These are phyloP conservation scores for Globisporangium iwayamae DNA, from an alignment of 352 stramenopile genomes.

Conservation along the genomic window DNA sequence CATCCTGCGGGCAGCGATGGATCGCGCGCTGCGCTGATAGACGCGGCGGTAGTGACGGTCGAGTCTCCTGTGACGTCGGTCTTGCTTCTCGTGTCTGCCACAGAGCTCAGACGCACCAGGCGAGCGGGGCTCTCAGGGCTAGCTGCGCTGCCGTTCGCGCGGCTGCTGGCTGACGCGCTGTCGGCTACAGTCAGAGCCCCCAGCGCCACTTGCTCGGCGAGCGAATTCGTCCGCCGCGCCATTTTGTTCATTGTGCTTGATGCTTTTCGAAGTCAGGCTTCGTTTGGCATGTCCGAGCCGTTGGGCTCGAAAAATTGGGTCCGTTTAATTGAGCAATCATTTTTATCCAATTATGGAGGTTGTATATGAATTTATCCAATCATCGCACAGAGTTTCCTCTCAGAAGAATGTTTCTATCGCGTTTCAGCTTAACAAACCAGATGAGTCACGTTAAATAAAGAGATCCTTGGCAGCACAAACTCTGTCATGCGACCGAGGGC, in stretches of 20 bases:
- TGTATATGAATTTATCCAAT: not conserved
- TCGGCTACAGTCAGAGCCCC: constrained; percentile 20
- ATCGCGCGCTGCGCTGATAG: constrained; percentile 17
- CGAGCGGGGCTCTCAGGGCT: constrained; percentile 28
- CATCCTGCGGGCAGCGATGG: constrained; percentile 53
- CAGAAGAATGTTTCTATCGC: not conserved
- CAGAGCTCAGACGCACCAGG: constrained; percentile 54
- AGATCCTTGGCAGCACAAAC: not conserved
- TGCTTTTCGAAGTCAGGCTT: not conserved
- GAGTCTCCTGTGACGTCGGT: not conserved
- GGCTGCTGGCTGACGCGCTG: not conserved
- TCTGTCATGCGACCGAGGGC: not conserved
- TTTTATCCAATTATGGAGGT: constrained; percentile 3
- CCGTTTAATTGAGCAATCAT: not conserved
- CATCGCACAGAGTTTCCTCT: not conserved
- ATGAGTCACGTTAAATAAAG: constrained; percentile 12
- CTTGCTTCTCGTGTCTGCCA: constrained; percentile 19
- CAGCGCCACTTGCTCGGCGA: constrained; percentile 18
- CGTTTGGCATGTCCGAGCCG: not conserved
- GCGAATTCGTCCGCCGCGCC: constrained; percentile 17
- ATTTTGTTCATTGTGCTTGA: constrained; percentile 12
- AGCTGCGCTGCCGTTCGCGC: constrained; percentile 7
- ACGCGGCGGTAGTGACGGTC: constrained; percentile 4
- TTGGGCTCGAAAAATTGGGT: not conserved
- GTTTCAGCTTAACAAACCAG: not conserved